These are phyloP conservation scores for Yarrowia keelungensis DNA, from an alignment of 805 yeast species.

Conservation along the genomic window DNA sequence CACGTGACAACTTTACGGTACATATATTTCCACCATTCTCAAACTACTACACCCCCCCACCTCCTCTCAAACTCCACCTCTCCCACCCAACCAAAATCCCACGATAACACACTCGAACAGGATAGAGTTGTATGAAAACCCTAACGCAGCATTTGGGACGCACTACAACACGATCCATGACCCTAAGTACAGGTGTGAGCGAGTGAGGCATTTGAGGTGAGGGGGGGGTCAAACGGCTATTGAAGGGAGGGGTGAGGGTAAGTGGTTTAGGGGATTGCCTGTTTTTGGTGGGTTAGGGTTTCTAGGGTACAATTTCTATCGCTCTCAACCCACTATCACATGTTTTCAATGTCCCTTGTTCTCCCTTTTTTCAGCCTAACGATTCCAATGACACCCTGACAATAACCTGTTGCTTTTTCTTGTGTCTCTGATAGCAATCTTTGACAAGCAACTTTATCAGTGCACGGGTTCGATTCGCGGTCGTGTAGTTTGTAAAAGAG, in stretches of 20 bases:
- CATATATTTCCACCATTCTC: not conserved
- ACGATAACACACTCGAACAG: constrained; percentile 21
- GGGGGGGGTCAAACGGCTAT: not conserved
- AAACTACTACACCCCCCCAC: too few relatives aligned
- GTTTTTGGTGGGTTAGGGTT: not conserved
- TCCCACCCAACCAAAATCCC: constrained; percentile 21
- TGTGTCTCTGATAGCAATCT: not conserved
- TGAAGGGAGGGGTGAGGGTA: not conserved
- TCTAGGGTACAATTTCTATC: too few relatives aligned
- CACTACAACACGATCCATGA: constrained; percentile 15
- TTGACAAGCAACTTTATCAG: not conserved
- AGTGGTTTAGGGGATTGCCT: not conserved
- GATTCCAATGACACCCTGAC: not conserved
- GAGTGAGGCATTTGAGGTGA: constrained; percentile 17
- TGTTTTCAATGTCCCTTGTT: not conserved
- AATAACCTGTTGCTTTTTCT: constrained; percentile 1
- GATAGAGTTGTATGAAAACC: not conserved
- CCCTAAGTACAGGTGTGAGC: constrained; percentile 40
- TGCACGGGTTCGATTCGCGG: not conserved
- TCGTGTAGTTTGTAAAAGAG: not conserved
- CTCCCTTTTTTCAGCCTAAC: too few relatives aligned
- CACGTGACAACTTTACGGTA: not conserved
- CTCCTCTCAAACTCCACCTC: not conserved
- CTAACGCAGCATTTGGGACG: not conserved
- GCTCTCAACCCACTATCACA: too few relatives aligned